Evolutionary conservation across 2,329 filamentous ascomycete species (phyloP).

Genomic region (Pseudocercospora vitis): DNA sequence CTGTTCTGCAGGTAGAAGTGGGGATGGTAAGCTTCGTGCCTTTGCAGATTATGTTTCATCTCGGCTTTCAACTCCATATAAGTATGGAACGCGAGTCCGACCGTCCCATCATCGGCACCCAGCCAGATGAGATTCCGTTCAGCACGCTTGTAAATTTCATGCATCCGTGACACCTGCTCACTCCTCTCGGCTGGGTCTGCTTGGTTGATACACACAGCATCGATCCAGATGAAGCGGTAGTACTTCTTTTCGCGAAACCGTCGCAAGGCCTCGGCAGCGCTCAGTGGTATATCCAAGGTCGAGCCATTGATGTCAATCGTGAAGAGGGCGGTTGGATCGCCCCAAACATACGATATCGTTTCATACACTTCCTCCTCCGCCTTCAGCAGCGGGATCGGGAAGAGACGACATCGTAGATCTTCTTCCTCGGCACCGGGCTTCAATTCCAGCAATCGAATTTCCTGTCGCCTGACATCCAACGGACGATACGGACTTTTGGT

Average conservation of each 20-base stretch:
- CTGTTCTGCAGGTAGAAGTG: slow-evolving; percentile 3
- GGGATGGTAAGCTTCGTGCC: slow-evolving; percentile 1
- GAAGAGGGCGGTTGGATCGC: not conserved
- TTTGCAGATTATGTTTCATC: slow-evolving; percentile 1
- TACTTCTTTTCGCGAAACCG: slow-evolving; percentile 1
- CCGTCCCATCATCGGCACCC: not conserved
- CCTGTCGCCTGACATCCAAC: not conserved
- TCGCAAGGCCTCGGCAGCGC: not conserved
- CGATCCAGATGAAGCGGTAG: slow-evolving; percentile 9
- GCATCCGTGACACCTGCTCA: slow-evolving; percentile 13
- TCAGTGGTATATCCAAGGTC: not conserved
- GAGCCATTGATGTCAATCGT: not conserved
- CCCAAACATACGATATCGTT: slow-evolving; percentile 6
- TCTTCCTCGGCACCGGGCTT: slow-evolving; percentile 4
- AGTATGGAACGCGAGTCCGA: slow-evolving; percentile 1
- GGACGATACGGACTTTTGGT: not conserved
- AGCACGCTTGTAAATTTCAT: slow-evolving; percentile 11
- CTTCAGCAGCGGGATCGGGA: not conserved
- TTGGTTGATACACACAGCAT: slow-evolving; percentile 18
- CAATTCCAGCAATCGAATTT: not conserved
- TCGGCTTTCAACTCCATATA: not conserved
- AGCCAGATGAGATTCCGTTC: slow-evolving; percentile 5
- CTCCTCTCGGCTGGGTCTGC: slow-evolving; percentile 8
- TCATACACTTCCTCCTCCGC: slow-evolving; percentile 4
- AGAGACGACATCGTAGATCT: not conserved